These are phyloP conservation scores for Trametes cinnabarina DNA, from an alignment of 768 basidiomycete species.

Conservation along the genomic window DNA sequence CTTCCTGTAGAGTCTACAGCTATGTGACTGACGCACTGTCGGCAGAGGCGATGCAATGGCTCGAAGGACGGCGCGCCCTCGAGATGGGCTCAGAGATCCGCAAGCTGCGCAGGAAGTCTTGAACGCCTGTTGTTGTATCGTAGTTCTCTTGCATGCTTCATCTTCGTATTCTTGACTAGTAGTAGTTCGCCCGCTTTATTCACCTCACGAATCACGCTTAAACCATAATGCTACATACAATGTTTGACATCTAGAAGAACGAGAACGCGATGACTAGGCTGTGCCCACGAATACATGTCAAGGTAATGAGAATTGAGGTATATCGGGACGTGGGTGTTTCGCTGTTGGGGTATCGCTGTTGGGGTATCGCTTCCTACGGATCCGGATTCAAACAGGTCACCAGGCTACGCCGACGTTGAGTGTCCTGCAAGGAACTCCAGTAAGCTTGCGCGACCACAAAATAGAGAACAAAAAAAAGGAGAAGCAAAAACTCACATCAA, in stretches of 20 bases:
- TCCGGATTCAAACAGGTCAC: background rate
- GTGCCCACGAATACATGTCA: too few species aligned
- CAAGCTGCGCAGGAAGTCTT: constrained; percentile 25
- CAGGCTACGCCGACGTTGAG: constrained; percentile 14
- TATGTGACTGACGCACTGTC: constrained; percentile 25
- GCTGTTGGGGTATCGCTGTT: background rate
- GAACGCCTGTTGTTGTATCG: background rate
- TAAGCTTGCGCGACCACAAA: too few species aligned
- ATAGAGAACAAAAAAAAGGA: background rate
- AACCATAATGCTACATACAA: too few species aligned
- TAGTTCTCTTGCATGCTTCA: background rate
- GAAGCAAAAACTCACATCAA: constrained; percentile 2
- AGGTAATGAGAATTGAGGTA: too few species aligned
- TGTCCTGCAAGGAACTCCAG: background rate
- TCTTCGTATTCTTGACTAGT: background rate
- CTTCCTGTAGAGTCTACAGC: constrained; percentile 19
- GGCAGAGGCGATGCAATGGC: constrained; percentile 80
- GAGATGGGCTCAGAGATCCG: constrained; percentile 69
- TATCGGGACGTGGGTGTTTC: background rate
- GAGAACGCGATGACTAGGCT: background rate
- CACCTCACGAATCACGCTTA: too few species aligned
- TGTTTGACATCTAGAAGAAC: too few species aligned
- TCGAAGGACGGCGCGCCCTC: constrained; percentile 73
- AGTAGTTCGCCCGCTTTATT: too few species aligned
- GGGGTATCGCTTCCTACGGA: background rate